Evolutionary conservation across 108 stramenopile genomes (phyloP).

Genomic region (Cyclostephanos tholiformis): DNA sequence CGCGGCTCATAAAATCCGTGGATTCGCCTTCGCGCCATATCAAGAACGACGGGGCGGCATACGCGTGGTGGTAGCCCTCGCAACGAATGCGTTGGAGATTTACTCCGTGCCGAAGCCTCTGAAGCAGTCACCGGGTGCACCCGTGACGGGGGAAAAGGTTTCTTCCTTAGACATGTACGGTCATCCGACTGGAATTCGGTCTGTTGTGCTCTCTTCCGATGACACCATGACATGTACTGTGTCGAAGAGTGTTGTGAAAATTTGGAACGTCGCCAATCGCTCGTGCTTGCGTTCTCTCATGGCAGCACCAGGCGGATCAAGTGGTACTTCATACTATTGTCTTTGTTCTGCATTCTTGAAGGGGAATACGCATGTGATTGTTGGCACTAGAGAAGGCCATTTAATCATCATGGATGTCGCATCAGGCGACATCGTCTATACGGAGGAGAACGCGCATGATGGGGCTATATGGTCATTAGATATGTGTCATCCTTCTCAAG

Average conservation of each 20-base stretch:
- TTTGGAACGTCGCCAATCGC: slow-evolving; percentile 90
- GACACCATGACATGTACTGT: slow-evolving; percentile 89
- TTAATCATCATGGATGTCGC: slow-evolving; percentile 81
- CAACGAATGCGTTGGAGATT: slow-evolving; percentile 91
- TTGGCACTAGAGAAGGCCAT: slow-evolving; percentile 89
- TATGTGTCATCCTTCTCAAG: slow-evolving; percentile 60
- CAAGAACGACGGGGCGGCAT: slow-evolving; percentile 65
- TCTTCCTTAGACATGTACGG: slow-evolving; percentile 86
- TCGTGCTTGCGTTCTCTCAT: slow-evolving; percentile 84
- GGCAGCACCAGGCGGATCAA: slow-evolving; percentile 25
- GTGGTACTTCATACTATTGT: slow-evolving; percentile 69
- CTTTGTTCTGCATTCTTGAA: slow-evolving; percentile 93
- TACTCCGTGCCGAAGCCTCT: slow-evolving; percentile 60
- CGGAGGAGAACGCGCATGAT: slow-evolving; percentile 82
- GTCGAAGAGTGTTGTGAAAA: slow-evolving; percentile 84
- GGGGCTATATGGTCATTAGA: slow-evolving; percentile 89
- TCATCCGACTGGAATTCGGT: slow-evolving; percentile 95
- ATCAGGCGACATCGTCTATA: slow-evolving; percentile 77
- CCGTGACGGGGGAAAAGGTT: slow-evolving; percentile 48
- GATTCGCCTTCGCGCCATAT: slow-evolving; percentile 67
- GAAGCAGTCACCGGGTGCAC: slow-evolving; percentile 18
- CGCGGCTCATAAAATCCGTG: slow-evolving; percentile 83
- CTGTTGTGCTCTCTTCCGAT: slow-evolving; percentile 88
- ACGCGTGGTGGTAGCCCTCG: slow-evolving; percentile 81
- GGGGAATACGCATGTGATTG: slow-evolving; percentile 82